phyloP scores from a whole-genome alignment of 768 basidiomycete species.

The Suillus cothurnatus region DNA sequence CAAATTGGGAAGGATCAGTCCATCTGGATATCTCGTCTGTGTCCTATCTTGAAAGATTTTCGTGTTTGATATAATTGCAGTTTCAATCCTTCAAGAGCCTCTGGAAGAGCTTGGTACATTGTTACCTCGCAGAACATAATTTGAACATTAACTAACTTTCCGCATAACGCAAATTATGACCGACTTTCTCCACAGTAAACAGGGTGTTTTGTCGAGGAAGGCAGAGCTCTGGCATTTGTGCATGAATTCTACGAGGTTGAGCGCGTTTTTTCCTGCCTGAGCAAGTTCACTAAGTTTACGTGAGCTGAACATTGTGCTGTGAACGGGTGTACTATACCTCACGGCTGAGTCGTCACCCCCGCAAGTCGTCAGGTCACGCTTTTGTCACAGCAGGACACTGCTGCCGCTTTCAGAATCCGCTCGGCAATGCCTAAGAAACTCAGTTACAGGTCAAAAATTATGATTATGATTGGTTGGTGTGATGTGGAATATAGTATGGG shows the following conservation, averaged over 20 bases:
- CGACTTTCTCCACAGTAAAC: neutral
- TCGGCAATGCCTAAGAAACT: too few species aligned
- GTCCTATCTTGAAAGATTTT: neutral
- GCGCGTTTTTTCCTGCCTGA: neutral
- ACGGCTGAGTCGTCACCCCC: too few species aligned
- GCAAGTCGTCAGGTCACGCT: too few species aligned
- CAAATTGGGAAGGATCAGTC: slow-evolving; percentile 20
- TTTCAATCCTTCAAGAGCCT: slow-evolving; percentile 30
- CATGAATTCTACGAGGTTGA: neutral
- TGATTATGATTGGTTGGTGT: too few species aligned
- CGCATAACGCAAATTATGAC: neutral
- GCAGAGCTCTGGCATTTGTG: neutral
- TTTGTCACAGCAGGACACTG: too few species aligned
- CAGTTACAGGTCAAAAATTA: too few species aligned
- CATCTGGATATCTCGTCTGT: slow-evolving; percentile 30
- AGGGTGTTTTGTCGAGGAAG: neutral
- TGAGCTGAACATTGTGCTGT: neutral
- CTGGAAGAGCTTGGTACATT: slow-evolving; percentile 28
- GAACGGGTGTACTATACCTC: too few species aligned
- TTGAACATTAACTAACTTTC: neutral
- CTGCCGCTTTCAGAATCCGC: too few species aligned
- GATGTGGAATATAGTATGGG: too few species aligned
- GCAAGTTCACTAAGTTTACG: neutral
- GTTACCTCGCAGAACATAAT: neutral
- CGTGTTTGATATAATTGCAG: neutral